Base-by-base conservation (phyloP, 192 early-diverging fungal genomes). In the Coemansia sp. region DNA sequence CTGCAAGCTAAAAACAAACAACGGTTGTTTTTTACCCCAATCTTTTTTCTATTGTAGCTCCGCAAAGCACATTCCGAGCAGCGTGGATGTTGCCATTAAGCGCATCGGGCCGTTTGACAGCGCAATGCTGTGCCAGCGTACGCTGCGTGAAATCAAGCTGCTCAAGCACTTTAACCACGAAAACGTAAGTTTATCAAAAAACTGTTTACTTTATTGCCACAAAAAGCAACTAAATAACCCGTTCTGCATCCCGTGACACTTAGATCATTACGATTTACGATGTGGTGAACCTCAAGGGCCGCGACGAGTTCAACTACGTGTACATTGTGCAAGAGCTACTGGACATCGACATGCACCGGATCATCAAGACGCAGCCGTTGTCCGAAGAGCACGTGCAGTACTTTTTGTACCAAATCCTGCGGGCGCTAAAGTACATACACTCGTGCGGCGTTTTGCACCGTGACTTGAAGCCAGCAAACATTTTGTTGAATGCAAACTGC, bases 401-500 rank as follows among this genome's bases (percentile, higher is more conserved):
- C 79, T 96, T 96, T 69, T 73, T 90, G 58, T 96, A 96, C 79
- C 94, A 96, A 73, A 86, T 92, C 17, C 84, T 89, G 58, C 82
- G 92, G 40, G 94, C 91, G 38, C 81, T 96, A 58, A 96, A 96
- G 84, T 94, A 90, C 82, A 92, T 96, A 56, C 94, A 96, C 76
- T 91, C 89, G 59, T 93, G 93, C 28, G 89, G 94, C 64, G 91
- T 97, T 56, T 82, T 98, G 58, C 96, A 98, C 64, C 85, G 96
- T 47, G 96, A 98, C 77, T 71, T 98, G 67, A 98, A 98, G 76
- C 96, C 96, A 14, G 89, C 90, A 73, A 98, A 98, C 80, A 81
- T 98, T 60, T 78, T 98, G n/a, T 89, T 98, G 44, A 98, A 98
- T 73, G 91, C 93, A 52, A 95, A 98, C 74, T 98, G 96, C 73